phyloP scores from a whole-genome alignment of 1,284 basidiomycete species.

The Coniophora puteana region DNA sequence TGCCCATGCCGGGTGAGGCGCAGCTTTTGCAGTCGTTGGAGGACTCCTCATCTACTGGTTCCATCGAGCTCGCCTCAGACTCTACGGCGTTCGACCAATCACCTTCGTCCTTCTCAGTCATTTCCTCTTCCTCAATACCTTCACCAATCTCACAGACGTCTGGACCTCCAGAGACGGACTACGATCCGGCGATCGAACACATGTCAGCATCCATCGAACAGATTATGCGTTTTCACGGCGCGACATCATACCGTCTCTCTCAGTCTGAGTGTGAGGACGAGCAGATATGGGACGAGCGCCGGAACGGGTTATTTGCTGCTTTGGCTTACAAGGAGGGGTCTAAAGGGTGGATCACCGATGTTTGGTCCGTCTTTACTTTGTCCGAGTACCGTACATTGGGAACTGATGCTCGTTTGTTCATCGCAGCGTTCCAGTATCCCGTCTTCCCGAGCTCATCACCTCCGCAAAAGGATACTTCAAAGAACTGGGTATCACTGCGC shows the following conservation, averaged over 20 bases:
- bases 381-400: too few species aligned
- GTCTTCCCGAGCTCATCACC: conserved; percentile 67
- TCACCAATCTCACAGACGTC: too few species aligned
- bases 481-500: conserved; percentile 53
- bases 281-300: conserved; percentile 80
- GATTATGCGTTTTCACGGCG: conserved; percentile 61
- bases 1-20: too few species aligned
- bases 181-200: conserved; percentile 47
- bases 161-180: too few species aligned
- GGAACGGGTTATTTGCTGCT: conserved; percentile 74
- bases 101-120: too few species aligned
- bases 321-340: conserved; percentile 58
- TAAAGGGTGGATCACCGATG: conserved; percentile 79
- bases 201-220: conserved; percentile 54
- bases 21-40: too few species aligned
- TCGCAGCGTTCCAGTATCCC: conserved; percentile 79
- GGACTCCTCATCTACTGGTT: too few species aligned
- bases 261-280: conserved; percentile 62
- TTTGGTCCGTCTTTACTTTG: too few species aligned
- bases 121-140: too few species aligned
- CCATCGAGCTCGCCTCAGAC: conserved; percentile 39
- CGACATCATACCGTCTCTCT: conserved; percentile 66
- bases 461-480: conserved; percentile 73
- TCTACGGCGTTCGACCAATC: too few species aligned
- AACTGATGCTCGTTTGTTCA: too few species aligned